These are phyloP conservation scores for Rhizopus arrhizus DNA, from an alignment of 371 early-diverging fungal species.

Conservation along the genomic window DNA sequence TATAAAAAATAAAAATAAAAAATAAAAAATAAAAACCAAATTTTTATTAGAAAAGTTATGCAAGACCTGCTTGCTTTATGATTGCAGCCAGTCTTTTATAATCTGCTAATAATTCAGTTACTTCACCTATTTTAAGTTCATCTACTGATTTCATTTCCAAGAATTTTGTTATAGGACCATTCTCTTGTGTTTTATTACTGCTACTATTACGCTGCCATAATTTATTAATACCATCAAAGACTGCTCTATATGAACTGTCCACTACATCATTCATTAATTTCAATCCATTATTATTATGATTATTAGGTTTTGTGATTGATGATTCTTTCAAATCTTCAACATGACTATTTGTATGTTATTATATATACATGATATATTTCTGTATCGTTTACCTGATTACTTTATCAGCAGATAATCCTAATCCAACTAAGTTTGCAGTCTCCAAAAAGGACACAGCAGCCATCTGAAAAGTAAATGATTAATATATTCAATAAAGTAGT, in stretches of 20 bases:
- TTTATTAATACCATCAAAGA: slow-evolving; percentile 52
- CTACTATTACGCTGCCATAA: slow-evolving; percentile 47
- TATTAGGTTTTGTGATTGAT: too few relatives aligned
- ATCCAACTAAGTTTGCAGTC: slow-evolving; percentile 48
- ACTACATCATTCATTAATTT: slow-evolving; percentile 48
- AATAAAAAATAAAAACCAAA: slow-evolving; percentile 10
- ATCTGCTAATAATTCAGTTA: slow-evolving; percentile 34
- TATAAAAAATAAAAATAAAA: slow-evolving; percentile 7
- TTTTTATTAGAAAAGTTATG: slow-evolving; percentile 12
- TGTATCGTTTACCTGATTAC: slow-evolving; percentile 32
- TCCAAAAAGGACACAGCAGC: slow-evolving; percentile 52
- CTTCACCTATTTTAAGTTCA: slow-evolving; percentile 34
- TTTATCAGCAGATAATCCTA: slow-evolving; percentile 52
- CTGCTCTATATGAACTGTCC: slow-evolving; percentile 39
- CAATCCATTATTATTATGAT: slow-evolving; percentile 23
- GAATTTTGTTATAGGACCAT: slow-evolving; percentile 31
- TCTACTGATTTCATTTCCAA: slow-evolving; percentile 37
- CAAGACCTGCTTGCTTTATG: slow-evolving; percentile 36
- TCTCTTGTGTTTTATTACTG: slow-evolving; percentile 15
- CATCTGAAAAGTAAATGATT: slow-evolving; percentile 29
- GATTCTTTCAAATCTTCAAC: slow-evolving; percentile 36
- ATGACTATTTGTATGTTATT: slow-evolving; percentile 23
- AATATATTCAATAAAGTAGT: not conserved
- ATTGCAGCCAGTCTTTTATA: slow-evolving; percentile 42
- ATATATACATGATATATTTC: not conserved